Percentiles rank a stretch among this genome's conserved stretches.
Evolutionary conservation across 169 alveolate genomes (phyloP).

Genomic region (Plasmodium blacklocki): DNA sequence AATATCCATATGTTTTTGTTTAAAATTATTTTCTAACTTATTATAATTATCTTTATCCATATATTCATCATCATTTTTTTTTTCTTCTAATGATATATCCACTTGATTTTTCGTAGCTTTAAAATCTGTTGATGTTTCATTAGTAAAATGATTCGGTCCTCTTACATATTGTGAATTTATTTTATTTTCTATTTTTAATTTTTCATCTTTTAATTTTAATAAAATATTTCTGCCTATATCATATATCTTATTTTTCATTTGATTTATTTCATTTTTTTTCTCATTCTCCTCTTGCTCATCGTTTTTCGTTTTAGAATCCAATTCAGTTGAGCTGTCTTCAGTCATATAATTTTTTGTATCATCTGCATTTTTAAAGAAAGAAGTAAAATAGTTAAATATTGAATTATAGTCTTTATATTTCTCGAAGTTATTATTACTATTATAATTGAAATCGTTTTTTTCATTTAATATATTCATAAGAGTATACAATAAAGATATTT

Average conservation of each 20-base stretch:
- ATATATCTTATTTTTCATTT: conserved; percentile 54
- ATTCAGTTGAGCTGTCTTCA: background rate
- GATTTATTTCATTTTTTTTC: conserved; percentile 30
- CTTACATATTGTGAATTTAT: conserved; percentile 1
- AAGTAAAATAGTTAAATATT: conserved; percentile 49
- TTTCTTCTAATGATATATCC: too few relatives aligned
- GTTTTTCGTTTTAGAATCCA: background rate
- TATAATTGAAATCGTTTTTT: background rate
- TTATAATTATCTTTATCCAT: too few relatives aligned
- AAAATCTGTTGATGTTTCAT: too few relatives aligned
- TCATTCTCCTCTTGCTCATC: background rate
- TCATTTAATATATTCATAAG: conserved; percentile 74
- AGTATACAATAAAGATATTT: conserved; percentile 55
- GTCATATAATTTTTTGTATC: background rate
- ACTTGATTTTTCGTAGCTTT: too few relatives aligned
- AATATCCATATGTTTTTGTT: too few relatives aligned
- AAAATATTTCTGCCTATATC: conserved; percentile 49
- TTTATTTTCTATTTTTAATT: conserved; percentile 32
- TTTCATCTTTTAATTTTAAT: conserved; percentile 69
- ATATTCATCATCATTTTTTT: too few relatives aligned
- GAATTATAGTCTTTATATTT: conserved; percentile 66
- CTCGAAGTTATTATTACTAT: conserved; percentile 17
- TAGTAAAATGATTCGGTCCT: background rate
- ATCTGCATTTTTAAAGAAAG: conserved; percentile 52
- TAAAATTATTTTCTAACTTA: too few relatives aligned